Base-by-base conservation (phyloP, 2,329 filamentous ascomycete genomes). In the Fusarium protoensiforme region DNA sequence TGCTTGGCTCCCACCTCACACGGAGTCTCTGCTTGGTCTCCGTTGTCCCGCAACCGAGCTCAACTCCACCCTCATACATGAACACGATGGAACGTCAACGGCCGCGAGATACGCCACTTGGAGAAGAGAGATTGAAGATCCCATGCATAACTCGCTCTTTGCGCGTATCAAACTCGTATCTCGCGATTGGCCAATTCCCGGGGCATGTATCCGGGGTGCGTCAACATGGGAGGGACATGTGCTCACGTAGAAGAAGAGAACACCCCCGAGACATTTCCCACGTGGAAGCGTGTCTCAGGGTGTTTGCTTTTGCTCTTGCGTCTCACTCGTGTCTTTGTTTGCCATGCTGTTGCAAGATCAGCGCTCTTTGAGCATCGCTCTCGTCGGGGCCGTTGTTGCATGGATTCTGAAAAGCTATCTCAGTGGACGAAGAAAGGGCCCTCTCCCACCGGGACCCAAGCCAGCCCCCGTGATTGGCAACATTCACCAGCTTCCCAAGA, bases 401-500 rank as follows among this genome's bases (percentile, higher is more conserved):
- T 62, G 46, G 43, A 13, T 36, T n/a, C 20, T 63, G 1, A 41
- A 46, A 27, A 57, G 24, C 8, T 38, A 29, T 24, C 8, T 63
- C 11, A 20, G 22, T 20, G 16, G 16, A 14, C 41, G 56, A 27
- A 16, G 14, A 7, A 61, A 61, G 16, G 43, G 61, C 2, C 63
- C 70, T 56, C 85, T 80, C 2, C 85, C 85, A 1, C 77, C 77
- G 2, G 76, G 76, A 1, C 75, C 77, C 7, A 67, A 63, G 11
- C 69, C 67, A 2, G 64, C 69, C 5, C 76, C 75, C 2, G 9
- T 78, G 1, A 71, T 78, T 24, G 76, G 76, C 11, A 78, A 78
- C 36, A 48, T 78, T 22, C 77, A 78, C 33, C 77, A 78, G 43
- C 41, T 73, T 9, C 73, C 76, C 22, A 75, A 79, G 13, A 79